These are phyloP conservation scores for Chaetomium globosum DNA, from an alignment of 2,329 filamentous ascomycete genomes.

Conservation along the genomic window DNA sequence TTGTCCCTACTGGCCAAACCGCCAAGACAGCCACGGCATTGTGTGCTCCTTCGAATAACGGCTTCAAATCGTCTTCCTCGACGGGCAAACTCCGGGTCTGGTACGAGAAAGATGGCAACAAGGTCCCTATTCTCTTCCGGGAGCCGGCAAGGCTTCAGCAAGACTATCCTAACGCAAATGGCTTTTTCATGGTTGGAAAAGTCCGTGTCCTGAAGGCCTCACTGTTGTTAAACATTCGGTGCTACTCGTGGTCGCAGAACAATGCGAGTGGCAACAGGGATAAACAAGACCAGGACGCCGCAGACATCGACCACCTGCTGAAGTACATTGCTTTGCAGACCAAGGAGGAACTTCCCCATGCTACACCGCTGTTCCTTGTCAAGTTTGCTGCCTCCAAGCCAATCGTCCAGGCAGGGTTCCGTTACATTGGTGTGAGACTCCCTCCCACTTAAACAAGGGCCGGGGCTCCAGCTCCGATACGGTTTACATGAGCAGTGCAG, in stretches of 20 bases:
- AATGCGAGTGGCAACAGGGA: background rate
- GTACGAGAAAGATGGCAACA: background rate
- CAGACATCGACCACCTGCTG: background rate
- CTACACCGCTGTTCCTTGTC: background rate
- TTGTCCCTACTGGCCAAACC: background rate
- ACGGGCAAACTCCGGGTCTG: conserved; percentile 1
- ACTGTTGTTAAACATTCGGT: conserved; percentile 1
- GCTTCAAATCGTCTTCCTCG: background rate
- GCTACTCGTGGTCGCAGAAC: background rate
- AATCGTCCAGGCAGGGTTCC: background rate
- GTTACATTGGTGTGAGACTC: background rate
- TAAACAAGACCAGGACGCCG: background rate
- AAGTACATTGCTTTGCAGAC: conserved; percentile 2
- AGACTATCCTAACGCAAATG: background rate
- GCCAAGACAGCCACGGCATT: background rate
- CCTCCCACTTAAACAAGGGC: background rate
- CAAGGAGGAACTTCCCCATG: background rate
- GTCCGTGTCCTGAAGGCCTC: background rate
- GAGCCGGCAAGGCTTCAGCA: background rate
- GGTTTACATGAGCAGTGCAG: too few relatives aligned
- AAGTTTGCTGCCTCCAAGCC: conserved; percentile 5
- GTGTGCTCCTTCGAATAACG: background rate
- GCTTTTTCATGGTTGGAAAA: background rate
- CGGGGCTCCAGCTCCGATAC: too few relatives aligned
- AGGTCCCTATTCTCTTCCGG: background rate